Evolutionary conservation across 2,329 filamentous ascomycete species (phyloP).

Genomic region (Fusarium pseudoanthophilum): DNA sequence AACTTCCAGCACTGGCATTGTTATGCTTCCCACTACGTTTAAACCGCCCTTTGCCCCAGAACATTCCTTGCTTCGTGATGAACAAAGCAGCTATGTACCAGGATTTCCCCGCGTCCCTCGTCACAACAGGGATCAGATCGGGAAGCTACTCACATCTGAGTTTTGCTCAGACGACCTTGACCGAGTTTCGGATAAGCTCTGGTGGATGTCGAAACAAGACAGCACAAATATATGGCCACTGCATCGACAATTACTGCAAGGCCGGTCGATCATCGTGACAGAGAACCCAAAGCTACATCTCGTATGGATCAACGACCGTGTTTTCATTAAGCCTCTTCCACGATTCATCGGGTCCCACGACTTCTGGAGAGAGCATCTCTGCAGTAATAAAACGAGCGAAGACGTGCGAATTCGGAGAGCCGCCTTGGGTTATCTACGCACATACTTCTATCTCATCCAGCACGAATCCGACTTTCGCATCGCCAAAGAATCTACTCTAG

Average conservation of each 20-base stretch:
- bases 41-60: not conserved
- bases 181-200: not conserved
- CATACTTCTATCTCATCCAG: not conserved
- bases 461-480: conserved; percentile 10
- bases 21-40: fast-evolving
- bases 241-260: not conserved
- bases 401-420: not conserved
- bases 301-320: not conserved
- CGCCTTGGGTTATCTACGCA: not conserved
- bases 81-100: not conserved
- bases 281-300: conserved; percentile 7
- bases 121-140: not conserved
- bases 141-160: not conserved
- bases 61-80: not conserved
- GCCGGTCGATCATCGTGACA: not conserved
- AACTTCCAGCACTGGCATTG: fast-evolving
- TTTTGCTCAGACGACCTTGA: not conserved
- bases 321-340: conserved; percentile 1
- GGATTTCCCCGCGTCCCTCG: not conserved
- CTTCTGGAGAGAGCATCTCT: not conserved
- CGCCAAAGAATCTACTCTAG: not conserved
- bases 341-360: not conserved
- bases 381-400: not conserved
- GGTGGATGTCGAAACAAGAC: conserved; percentile 10
- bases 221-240: conserved; percentile 2